Evolutionary conservation across 306 rosid species (phyloP).

Genomic region (Psophocarpus tetragonolobus): DNA sequence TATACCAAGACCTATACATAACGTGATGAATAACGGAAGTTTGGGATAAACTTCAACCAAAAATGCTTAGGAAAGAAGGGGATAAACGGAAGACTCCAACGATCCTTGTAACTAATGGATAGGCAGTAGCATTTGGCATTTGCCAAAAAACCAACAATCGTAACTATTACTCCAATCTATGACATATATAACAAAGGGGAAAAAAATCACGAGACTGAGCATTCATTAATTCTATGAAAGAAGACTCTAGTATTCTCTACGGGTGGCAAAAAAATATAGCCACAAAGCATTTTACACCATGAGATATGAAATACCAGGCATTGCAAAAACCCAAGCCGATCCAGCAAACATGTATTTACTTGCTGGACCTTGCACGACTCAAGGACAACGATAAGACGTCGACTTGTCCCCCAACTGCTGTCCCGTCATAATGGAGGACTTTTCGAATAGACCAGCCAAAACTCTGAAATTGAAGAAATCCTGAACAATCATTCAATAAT

Average conservation of each 20-base stretch:
- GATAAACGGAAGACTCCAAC: slow-evolving; percentile 31
- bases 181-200: slow-evolving; percentile 17
- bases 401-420: slow-evolving; percentile 44
- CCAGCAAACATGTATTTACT: slow-evolving; percentile 44
- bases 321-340: slow-evolving; percentile 41
- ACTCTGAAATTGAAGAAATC: slow-evolving; percentile 42
- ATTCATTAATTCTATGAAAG: slow-evolving; percentile 30
- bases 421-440: slow-evolving; percentile 28
- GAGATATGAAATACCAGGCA: slow-evolving; percentile 47
- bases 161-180: slow-evolving; percentile 37
- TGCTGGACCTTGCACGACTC: slow-evolving; percentile 38
- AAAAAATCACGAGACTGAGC: slow-evolving; percentile 36
- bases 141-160: slow-evolving; percentile 43
- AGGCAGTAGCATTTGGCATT: slow-evolving; percentile 40
- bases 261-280: slow-evolving; percentile 43
- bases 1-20: neutral
- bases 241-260: slow-evolving; percentile 33
- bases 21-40: slow-evolving; percentile 23
- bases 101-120: slow-evolving; percentile 30
- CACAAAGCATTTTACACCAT: slow-evolving; percentile 36
- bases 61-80: slow-evolving; percentile 29
- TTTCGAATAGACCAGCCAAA: slow-evolving; percentile 27
- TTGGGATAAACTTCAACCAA: slow-evolving; percentile 1
- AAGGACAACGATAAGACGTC: slow-evolving; percentile 39
- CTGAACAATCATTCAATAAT: neutral